Evolutionary conservation across 768 basidiomycete genomes (phyloP).

Genomic region (Boletus edulis): DNA sequence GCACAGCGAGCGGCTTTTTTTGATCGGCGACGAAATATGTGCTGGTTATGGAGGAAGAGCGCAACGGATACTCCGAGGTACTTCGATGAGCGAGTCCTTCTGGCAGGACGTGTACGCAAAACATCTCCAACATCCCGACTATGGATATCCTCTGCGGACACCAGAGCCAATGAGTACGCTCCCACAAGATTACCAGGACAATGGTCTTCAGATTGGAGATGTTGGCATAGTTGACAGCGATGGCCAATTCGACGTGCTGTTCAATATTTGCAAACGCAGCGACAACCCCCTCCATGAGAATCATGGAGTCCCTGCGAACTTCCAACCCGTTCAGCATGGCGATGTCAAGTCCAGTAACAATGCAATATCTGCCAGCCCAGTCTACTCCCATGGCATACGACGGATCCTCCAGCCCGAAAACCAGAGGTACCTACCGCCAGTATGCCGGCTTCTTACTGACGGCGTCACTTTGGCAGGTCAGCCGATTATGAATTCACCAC

Average conservation of each 20-base stretch:
- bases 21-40: no score
- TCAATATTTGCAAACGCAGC: not conserved
- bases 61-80: no score
- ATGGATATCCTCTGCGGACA: not conserved
- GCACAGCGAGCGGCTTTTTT: no score
- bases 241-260: not conserved
- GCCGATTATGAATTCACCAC: not conserved
- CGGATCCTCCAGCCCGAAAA: not conserved
- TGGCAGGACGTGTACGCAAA: not conserved
- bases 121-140: not conserved
- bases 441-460: not conserved
- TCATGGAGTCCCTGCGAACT: not conserved
- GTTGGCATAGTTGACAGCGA: not conserved
- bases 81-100: not conserved
- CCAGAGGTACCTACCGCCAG: not conserved
- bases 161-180: not conserved
- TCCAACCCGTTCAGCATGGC: not conserved
- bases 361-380: not conserved
- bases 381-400: not conserved
- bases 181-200: not conserved
- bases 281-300: not conserved
- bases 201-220: slow-evolving; percentile 1
- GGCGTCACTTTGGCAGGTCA: not conserved
- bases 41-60: no score
- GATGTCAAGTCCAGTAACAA: not conserved